Evolutionary conservation across 441 rosid genomes (phyloP).

Genomic region (Populus hybrid): DNA sequence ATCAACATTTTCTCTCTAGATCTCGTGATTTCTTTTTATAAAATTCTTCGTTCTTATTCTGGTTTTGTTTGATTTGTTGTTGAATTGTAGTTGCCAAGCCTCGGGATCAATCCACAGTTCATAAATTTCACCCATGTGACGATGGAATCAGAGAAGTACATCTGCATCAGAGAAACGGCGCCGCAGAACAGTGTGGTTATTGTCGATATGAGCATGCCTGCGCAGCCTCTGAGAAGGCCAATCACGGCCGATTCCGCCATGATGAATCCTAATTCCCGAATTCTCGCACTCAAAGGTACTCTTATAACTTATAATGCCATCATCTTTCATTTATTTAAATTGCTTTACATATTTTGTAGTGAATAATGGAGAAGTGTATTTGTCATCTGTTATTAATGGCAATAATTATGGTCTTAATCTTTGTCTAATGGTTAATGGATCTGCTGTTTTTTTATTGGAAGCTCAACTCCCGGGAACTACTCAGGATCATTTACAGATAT

Average conservation of each 20-base stretch:
- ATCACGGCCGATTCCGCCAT: constrained; percentile 84
- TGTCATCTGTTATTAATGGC: background rate
- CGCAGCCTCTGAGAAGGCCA: constrained; percentile 83
- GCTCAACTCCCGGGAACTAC: constrained; percentile 90
- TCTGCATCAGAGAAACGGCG: constrained; percentile 64
- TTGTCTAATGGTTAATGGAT: background rate
- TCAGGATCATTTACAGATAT: constrained; percentile 90
- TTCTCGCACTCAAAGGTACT: constrained; percentile 77
- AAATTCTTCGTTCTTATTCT: background rate
- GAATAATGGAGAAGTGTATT: background rate
- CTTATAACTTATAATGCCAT: background rate
- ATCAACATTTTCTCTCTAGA: background rate
- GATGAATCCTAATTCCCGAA: constrained; percentile 75
- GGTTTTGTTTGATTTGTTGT: background rate
- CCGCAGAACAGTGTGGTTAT: constrained; percentile 87
- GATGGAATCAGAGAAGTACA: constrained; percentile 48
- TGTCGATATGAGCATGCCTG: constrained; percentile 77
- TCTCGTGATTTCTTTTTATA: background rate
- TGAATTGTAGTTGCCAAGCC: constrained; percentile 40
- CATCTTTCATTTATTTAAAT: background rate
- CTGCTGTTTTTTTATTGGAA: constrained; percentile 21
- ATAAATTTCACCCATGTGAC: constrained; percentile 77
- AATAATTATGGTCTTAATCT: background rate
- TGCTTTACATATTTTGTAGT: background rate
- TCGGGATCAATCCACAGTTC: constrained; percentile 72